A percentile compares a stretch with the other conserved stretches of the same genome.
These are phyloP conservation scores for Talaromyces rugulosus DNA, from an alignment of 2,329 filamentous ascomycete species.

Conservation along the genomic window DNA sequence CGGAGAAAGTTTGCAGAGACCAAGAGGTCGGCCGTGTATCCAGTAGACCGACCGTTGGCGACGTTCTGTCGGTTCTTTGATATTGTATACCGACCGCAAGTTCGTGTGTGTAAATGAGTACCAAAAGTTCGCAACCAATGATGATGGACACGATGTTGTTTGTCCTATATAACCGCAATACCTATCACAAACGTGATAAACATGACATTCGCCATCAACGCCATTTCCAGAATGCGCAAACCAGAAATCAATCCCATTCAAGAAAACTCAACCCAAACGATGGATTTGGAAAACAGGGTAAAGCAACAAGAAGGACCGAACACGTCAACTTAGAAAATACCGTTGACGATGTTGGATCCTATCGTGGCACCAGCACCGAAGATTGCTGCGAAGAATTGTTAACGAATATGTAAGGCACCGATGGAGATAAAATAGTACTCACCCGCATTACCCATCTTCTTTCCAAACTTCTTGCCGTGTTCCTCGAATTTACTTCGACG, in stretches of 20 bases:
- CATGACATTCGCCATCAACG: conserved; percentile 26
- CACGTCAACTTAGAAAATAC: conserved; percentile 64
- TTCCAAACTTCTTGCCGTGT: conserved; percentile 90
- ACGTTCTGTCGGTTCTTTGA: not conserved
- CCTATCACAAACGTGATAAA: conserved; percentile 2
- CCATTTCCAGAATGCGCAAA: conserved; percentile 25
- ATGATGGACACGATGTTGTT: not conserved
- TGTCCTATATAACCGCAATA: not conserved
- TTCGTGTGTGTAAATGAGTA: not conserved
- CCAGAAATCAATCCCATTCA: conserved; percentile 1
- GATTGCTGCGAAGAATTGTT: conserved; percentile 55
- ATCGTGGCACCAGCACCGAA: conserved; percentile 92
- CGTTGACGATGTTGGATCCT: conserved; percentile 83
- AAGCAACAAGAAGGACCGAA: not conserved
- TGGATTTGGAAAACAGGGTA: conserved; percentile 4
- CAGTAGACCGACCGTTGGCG: not conserved
- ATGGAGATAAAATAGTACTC: conserved; percentile 20
- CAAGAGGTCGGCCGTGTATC: not conserved
- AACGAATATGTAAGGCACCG: not conserved
- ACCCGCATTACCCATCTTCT: conserved; percentile 76
- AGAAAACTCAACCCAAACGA: not conserved
- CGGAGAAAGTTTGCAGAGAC: not conserved
- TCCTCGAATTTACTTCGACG: conserved; percentile 62
- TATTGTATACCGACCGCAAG: not conserved
- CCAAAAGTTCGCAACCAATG: not conserved